These are phyloP conservation scores for Rhodotorula kratochvilovae DNA, from an alignment of 768 basidiomycete genomes.

Conservation along the genomic window DNA sequence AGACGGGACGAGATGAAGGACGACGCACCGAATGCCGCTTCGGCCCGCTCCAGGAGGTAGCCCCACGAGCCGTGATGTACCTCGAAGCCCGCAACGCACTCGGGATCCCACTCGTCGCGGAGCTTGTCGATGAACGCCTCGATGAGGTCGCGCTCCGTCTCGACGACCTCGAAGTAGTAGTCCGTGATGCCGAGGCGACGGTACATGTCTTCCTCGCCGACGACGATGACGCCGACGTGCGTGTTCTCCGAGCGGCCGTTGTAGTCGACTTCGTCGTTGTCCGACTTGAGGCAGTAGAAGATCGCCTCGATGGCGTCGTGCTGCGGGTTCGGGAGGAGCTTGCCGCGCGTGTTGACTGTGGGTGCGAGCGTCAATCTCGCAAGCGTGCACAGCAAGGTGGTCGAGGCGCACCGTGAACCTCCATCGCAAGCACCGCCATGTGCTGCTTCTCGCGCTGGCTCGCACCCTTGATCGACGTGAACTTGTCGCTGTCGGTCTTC, in stretches of 20 bases:
- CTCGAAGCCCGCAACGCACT: slow-evolving; percentile 89
- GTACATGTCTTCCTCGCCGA: slow-evolving; percentile 45
- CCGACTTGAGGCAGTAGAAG: slow-evolving; percentile 68
- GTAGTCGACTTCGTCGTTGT: slow-evolving; percentile 49
- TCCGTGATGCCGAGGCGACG: slow-evolving; percentile 33
- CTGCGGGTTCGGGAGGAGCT: slow-evolving; percentile 62
- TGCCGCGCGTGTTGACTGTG: slow-evolving; percentile 50
- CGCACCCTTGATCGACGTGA: slow-evolving; percentile 52
- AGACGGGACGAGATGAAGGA: not conserved
- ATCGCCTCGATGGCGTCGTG: slow-evolving; percentile 63
- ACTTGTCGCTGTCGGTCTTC: slow-evolving; percentile 65
- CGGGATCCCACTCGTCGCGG: slow-evolving; percentile 69
- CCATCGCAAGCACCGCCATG: slow-evolving; percentile 76
- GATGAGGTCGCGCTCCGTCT: slow-evolving; percentile 72
- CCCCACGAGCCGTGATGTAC: slow-evolving; percentile 86
- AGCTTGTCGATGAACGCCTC: slow-evolving; percentile 72
- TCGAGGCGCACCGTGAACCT: slow-evolving; percentile 69
- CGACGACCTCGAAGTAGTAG: slow-evolving; percentile 55
- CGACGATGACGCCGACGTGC: slow-evolving; percentile 57
- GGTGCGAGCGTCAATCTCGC: not conserved
- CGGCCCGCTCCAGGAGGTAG: slow-evolving; percentile 67
- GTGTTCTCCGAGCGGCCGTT: slow-evolving; percentile 46
- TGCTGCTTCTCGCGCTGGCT: slow-evolving; percentile 58
- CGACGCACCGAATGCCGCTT: slow-evolving; percentile 37
- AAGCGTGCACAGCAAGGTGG: not conserved